These are phyloP conservation scores for Mycosarcoma maydis DNA, from an alignment of 1,284 basidiomycete species.

Conservation along the genomic window DNA sequence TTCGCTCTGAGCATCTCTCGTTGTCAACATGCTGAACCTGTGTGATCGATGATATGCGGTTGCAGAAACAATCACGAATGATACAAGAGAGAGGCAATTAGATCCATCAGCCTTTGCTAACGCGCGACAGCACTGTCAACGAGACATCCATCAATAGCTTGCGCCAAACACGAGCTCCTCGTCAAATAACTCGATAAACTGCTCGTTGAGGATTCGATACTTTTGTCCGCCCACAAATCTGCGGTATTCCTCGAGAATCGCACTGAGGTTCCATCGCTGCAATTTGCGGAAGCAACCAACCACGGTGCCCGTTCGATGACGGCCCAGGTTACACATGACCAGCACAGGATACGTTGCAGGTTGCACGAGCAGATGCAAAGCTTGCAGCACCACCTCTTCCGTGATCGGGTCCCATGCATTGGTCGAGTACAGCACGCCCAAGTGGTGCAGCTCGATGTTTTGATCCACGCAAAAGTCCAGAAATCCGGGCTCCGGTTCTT, in stretches of 20 bases:
- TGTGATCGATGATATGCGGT: no score
- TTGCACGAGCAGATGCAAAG: conserved; percentile 70
- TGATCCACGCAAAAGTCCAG: conserved; percentile 62
- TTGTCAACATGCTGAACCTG: no score
- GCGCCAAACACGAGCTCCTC: conserved; percentile 72
- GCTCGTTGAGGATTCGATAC: conserved; percentile 71
- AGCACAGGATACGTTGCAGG: conserved; percentile 70
- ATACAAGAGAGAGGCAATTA: no score
- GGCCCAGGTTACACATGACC: conserved; percentile 71
- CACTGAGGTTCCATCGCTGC: conserved; percentile 70
- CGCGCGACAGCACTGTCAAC: no score
- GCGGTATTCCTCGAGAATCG: conserved; percentile 71
- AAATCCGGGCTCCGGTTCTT: conserved; percentile 70
- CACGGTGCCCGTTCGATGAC: conserved; percentile 71
- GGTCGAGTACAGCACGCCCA: conserved; percentile 68
- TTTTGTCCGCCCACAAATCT: conserved; percentile 70
- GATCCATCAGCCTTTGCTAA: no score
- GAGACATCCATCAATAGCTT: conserved; percentile 17
- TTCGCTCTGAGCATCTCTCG: no score
- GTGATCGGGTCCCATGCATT: conserved; percentile 69
- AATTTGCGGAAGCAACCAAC: conserved; percentile 70
- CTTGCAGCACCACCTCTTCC: conserved; percentile 71
- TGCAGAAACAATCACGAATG: no score
- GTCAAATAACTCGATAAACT: conserved; percentile 73
- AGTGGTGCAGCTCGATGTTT: conserved; percentile 67